Percentiles rank a stretch among this genome's conserved stretches.
Evolutionary conservation across 2,329 filamentous ascomycete genomes (phyloP).

Genomic region (Aspergillus glaucus): DNA sequence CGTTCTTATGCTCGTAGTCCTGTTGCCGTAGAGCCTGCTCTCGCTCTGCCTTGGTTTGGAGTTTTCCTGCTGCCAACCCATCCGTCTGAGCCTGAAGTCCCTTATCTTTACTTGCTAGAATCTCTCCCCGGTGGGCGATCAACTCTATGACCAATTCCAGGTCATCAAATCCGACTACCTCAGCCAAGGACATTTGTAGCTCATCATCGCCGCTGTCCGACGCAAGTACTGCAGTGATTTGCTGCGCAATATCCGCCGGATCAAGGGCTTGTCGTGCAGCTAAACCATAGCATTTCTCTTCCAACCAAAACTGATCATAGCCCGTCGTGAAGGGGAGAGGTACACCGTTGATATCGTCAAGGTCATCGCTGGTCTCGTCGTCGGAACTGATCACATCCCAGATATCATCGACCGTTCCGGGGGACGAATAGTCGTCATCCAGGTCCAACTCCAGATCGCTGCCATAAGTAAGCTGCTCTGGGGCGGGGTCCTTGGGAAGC

Average conservation of each 20-base stretch:
- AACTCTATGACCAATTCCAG: constrained; percentile 88
- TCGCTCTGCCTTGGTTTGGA: constrained; percentile 71
- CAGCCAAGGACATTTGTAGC: constrained; percentile 82
- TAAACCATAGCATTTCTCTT: constrained; percentile 60
- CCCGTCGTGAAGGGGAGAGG: constrained; percentile 22
- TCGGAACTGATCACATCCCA: constrained; percentile 85
- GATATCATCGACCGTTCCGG: constrained; percentile 67
- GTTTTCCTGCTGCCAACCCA: constrained; percentile 44
- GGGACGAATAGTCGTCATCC: constrained; percentile 57
- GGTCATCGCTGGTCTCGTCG: constrained; percentile 60
- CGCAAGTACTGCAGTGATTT: constrained; percentile 67
- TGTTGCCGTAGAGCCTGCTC: constrained; percentile 69
- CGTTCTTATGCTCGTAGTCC: constrained; percentile 78
- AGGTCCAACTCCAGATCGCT: constrained; percentile 51
- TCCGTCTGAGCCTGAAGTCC: constrained; percentile 35
- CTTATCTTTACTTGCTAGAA: constrained; percentile 44
- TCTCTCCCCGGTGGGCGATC: constrained; percentile 67
- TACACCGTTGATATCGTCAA: constrained; percentile 48
- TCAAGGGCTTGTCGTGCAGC: constrained; percentile 61
- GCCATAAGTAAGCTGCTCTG: constrained; percentile 42
- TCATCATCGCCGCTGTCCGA: constrained; percentile 72
- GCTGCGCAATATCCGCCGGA: constrained; percentile 64
- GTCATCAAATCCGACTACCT: constrained; percentile 88
- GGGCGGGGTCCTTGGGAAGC: constrained; percentile 45
- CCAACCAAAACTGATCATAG: constrained; percentile 65